These are phyloP conservation scores for Nicotiana noctiflora DNA, from an alignment of 257 asterid species.

Conservation along the genomic window DNA sequence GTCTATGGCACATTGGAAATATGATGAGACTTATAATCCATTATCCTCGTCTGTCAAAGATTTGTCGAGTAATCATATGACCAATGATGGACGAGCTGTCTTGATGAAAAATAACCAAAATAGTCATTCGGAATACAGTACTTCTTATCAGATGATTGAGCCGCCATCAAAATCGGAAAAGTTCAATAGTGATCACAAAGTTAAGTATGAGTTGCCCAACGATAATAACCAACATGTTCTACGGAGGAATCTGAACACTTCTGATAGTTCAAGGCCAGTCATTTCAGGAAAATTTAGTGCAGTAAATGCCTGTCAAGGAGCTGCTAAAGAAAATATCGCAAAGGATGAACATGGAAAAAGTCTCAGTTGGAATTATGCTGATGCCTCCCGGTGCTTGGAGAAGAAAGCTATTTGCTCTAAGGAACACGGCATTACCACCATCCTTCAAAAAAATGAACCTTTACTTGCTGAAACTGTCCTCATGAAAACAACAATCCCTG, in stretches of 20 bases:
- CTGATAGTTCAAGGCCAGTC: constrained; percentile 15
- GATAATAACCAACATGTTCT: constrained; percentile 23
- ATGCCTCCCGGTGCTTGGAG: constrained; percentile 21
- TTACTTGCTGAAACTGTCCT: constrained; percentile 23
- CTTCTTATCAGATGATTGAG: constrained; percentile 16
- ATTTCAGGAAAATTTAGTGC: constrained; percentile 23
- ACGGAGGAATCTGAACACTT: constrained; percentile 20
- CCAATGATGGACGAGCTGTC: constrained; percentile 25
- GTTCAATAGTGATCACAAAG: constrained; percentile 17
- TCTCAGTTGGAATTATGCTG: constrained; percentile 17
- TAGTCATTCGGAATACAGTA: constrained; percentile 3
- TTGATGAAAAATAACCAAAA: constrained; percentile 13
- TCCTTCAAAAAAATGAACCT: constrained; percentile 21
- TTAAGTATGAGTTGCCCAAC: constrained; percentile 33
- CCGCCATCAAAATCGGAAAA: neutral
- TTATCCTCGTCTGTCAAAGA: constrained; percentile 27
- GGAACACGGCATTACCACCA: constrained; percentile 16
- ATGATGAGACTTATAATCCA: constrained; percentile 31
- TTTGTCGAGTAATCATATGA: constrained; percentile 23
- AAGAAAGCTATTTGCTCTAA: constrained; percentile 19
- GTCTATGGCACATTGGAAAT: constrained; percentile 27
- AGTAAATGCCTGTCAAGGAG: constrained; percentile 13
- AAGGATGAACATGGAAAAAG: constrained; percentile 28
- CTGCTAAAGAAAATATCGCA: constrained; percentile 17
- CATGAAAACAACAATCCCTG: constrained; percentile 8